Conservation (phyloP, 192 early-diverging fungal species). For the Diversispora eburnea region DNA sequence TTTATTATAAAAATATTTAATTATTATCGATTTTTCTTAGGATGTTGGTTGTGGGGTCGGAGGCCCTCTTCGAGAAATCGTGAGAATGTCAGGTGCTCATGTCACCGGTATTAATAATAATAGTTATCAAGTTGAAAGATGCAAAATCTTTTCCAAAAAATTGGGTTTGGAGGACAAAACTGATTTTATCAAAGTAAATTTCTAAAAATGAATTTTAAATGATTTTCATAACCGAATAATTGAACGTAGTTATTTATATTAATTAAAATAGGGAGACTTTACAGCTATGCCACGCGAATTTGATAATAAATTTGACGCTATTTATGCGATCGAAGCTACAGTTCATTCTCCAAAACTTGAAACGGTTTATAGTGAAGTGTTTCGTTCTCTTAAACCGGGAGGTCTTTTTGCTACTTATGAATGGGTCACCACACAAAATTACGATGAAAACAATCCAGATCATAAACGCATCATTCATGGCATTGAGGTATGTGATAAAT, state of each 20-base stretch:
- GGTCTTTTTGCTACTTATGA: slow-evolving; percentile 85
- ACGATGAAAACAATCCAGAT: slow-evolving; percentile 66
- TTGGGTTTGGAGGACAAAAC: slow-evolving; percentile 58
- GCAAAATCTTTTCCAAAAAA: slow-evolving; percentile 67
- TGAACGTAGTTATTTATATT: not conserved
- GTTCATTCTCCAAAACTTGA: slow-evolving; percentile 81
- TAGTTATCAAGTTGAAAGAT: slow-evolving; percentile 84
- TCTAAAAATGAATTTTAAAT: slow-evolving; percentile 27
- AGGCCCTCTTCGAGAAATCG: slow-evolving; percentile 84
- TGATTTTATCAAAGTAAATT: slow-evolving; percentile 72
- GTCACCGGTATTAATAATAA: slow-evolving; percentile 93
- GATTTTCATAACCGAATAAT: not conserved
- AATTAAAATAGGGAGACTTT: slow-evolving; percentile 40
- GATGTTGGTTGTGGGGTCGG: slow-evolving; percentile 94
- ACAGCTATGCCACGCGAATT: slow-evolving; percentile 76
- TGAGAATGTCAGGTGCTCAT: slow-evolving; percentile 68
- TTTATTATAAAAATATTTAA: not conserved
- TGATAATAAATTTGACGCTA: slow-evolving; percentile 72
- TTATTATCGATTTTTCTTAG: slow-evolving; percentile 19
- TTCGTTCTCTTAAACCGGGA: slow-evolving; percentile 85
- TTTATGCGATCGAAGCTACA: slow-evolving; percentile 85
- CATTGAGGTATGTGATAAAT: slow-evolving; percentile 57
- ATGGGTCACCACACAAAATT: slow-evolving; percentile 84
- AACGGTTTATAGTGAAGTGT: slow-evolving; percentile 79
- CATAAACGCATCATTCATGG: slow-evolving; percentile 74